phyloP scores from a whole-genome alignment of 2,329 filamentous ascomycete genomes.

The Macroventuria anomochaeta region DNA sequence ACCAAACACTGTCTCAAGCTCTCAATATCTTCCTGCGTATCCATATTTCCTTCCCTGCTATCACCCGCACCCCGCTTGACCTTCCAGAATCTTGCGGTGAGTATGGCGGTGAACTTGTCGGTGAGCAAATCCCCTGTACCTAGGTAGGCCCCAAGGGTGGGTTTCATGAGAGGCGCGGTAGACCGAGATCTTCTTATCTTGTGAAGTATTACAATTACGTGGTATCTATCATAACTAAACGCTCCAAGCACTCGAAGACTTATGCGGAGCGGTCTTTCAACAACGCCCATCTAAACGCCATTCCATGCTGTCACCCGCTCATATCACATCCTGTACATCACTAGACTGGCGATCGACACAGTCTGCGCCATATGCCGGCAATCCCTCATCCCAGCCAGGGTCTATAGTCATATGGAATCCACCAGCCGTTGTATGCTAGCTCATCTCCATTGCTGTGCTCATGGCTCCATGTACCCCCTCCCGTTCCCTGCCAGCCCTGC shows the following conservation, averaged over 20 bases:
- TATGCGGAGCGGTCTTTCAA: background rate
- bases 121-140: background rate
- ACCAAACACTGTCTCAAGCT: background rate
- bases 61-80: background rate
- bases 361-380: too few relatives aligned
- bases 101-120: background rate
- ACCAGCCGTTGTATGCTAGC: too few relatives aligned
- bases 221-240: slow-evolving; percentile 6
- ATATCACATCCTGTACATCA: background rate
- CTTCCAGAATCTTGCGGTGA: background rate
- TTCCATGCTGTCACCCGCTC: slow-evolving; percentile 3
- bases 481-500: slow-evolving; percentile 14
- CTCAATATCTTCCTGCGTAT: background rate
- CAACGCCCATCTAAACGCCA: slow-evolving; percentile 14
- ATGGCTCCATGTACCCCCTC: slow-evolving; percentile 14
- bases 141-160: too few relatives aligned
- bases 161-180: too few relatives aligned
- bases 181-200: background rate
- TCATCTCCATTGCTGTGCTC: too few relatives aligned
- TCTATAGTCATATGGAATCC: too few relatives aligned
- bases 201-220: slow-evolving; percentile 18
- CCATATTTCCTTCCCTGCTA: background rate
- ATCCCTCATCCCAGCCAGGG: too few relatives aligned
- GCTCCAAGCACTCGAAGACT: background rate
- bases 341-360: too few relatives aligned